Conservation (phyloP, 805 yeast genomes). For the Wickerhamiella musiphila region DNA sequence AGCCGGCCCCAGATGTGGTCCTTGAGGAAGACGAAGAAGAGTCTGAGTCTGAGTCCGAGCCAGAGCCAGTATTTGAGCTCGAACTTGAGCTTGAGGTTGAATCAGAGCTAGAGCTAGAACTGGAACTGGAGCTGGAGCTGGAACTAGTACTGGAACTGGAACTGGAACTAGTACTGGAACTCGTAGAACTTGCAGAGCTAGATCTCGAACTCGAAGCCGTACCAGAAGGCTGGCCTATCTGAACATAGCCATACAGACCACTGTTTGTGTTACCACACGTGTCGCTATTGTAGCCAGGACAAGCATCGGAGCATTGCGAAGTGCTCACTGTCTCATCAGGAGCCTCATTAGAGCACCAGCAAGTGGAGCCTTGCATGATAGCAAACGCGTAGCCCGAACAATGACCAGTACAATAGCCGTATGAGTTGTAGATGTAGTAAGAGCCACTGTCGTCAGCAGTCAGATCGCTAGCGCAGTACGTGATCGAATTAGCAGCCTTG, state of each 20-base stretch:
- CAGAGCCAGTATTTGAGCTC: background rate
- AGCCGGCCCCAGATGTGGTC: background rate
- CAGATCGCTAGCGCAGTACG: constrained; percentile 26
- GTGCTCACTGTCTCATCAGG: constrained; percentile 28
- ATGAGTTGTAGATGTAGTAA: constrained; percentile 24
- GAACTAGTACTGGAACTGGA: constrained; percentile 1
- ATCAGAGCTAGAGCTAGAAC: constrained; percentile 3
- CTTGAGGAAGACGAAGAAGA: constrained; percentile 1
- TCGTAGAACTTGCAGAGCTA: constrained; percentile 4
- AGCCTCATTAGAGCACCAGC: constrained; percentile 44
- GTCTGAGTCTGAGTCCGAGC: background rate
- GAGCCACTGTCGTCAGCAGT: constrained; percentile 20
- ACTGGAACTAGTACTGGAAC: constrained; percentile 9
- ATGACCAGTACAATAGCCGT: constrained; percentile 34
- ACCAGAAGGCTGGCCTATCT: constrained; percentile 22
- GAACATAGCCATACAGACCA: constrained; percentile 38
- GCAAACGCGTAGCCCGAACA: constrained; percentile 38
- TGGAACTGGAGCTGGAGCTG: constrained; percentile 8
- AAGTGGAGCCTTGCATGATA: constrained; percentile 31
- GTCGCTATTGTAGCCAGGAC: constrained; percentile 32
- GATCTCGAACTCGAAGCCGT: constrained; percentile 14
- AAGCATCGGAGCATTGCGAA: constrained; percentile 21
- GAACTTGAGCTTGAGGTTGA: constrained; percentile 1
- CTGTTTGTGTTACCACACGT: constrained; percentile 26
- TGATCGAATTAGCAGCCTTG: constrained; percentile 10